Percentiles rank a stretch among this genome's conserved stretches.
Evolutionary conservation across 495 filamentous ascomycete genomes (phyloP).

Genomic region (Penicillium lagena): DNA sequence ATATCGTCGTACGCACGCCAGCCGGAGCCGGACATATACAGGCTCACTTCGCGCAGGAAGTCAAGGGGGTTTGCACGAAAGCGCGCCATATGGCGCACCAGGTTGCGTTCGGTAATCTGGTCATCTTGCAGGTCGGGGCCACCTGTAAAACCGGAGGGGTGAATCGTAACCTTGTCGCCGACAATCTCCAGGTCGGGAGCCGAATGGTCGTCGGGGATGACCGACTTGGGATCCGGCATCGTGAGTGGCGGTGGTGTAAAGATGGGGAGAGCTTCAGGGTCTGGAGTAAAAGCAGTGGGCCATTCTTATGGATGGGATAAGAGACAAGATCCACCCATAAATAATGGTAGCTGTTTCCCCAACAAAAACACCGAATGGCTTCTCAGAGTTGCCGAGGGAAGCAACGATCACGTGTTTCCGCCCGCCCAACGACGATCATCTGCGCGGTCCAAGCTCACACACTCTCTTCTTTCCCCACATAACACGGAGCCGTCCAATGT

Average conservation of each 20-base stretch:
- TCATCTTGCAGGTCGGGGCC: constrained; percentile 34
- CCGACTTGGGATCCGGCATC: constrained; percentile 32
- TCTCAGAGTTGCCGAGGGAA: too few relatives aligned
- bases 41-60: constrained; percentile 85
- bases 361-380: too few relatives aligned
- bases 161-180: constrained; percentile 71
- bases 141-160: constrained; percentile 62
- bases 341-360: too few relatives aligned
- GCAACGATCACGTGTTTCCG: too few relatives aligned
- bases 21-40: constrained; percentile 83
- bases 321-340: too few relatives aligned
- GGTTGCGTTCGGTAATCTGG: constrained; percentile 54
- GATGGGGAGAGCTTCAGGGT: constrained; percentile 1
- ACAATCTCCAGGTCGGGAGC: constrained; percentile 81
- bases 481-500: constrained; percentile 8
- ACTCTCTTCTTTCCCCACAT: too few relatives aligned
- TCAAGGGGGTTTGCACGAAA: constrained; percentile 68
- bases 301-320: too few relatives aligned
- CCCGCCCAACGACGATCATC: too few relatives aligned
- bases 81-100: constrained; percentile 76
- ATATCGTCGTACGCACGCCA: constrained; percentile 91
- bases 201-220: constrained; percentile 29
- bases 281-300: not conserved
- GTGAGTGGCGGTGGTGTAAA: constrained; percentile 1
- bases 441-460: too few relatives aligned